Evolutionary conservation across 768 basidiomycete species (phyloP).

Genomic region (Floccularia luteovirens): DNA sequence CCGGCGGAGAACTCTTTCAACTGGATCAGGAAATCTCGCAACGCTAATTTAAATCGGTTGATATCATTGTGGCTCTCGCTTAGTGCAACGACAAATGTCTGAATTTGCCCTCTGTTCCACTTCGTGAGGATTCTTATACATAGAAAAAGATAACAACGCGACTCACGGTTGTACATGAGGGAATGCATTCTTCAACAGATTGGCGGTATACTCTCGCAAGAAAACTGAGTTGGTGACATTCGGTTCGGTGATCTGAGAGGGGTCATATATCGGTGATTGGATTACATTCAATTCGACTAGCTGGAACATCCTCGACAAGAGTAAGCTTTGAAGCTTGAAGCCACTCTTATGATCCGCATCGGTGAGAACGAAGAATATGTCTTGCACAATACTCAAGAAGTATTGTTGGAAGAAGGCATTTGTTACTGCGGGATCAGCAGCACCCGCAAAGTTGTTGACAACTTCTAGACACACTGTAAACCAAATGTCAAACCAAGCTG

Average conservation of each 20-base stretch:
- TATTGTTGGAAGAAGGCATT: conserved; percentile 97
- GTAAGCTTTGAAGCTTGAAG: conserved; percentile 88
- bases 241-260: conserved; percentile 60
- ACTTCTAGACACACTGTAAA: conserved; percentile 81
- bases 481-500: conserved; percentile 3
- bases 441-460: conserved; percentile 85
- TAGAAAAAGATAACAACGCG: conserved; percentile 5
- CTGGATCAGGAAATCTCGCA: conserved; percentile 97
- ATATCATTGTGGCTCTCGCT: conserved; percentile 72
- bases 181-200: conserved; percentile 84
- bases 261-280: conserved; percentile 80
- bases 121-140: conserved; percentile 6
- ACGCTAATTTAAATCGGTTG: conserved; percentile 86
- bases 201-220: conserved; percentile 81
- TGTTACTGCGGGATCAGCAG: conserved; percentile 67
- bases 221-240: conserved; percentile 72
- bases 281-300: conserved; percentile 79
- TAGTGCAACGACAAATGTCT: conserved; percentile 59
- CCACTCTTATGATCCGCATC: conserved; percentile 99
- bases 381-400: conserved; percentile 87
- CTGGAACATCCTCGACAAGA: conserved; percentile 92
- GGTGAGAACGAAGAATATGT: conserved; percentile 95
- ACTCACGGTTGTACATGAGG: conserved; percentile 83
- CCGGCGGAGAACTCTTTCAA: conserved; percentile 92
- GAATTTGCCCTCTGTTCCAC: conserved; percentile 54